These are phyloP conservation scores for Avena atlantica DNA, from an alignment of 176 grass and related monocot genomes.

Conservation along the genomic window DNA sequence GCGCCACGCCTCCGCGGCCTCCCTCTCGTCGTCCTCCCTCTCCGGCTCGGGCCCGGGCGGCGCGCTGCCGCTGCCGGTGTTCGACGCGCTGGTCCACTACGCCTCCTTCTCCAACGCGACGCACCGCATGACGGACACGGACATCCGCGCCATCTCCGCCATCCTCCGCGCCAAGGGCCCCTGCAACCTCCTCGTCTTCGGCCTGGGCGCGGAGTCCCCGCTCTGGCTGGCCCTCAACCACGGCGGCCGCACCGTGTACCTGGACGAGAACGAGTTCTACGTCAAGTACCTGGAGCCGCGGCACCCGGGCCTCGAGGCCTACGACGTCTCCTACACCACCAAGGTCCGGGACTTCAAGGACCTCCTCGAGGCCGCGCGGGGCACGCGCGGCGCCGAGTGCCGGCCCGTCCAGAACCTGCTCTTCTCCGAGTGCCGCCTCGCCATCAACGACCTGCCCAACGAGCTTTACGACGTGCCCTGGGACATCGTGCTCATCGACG, in stretches of 20 bases:
- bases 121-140: constrained; percentile 62
- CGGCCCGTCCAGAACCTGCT: constrained; percentile 87
- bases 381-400: constrained; percentile 55
- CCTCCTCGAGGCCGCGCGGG: constrained; percentile 54
- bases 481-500: constrained; percentile 81
- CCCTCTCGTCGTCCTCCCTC: background rate
- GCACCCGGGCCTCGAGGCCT: constrained; percentile 84
- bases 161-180: constrained; percentile 56
- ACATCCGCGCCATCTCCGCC: constrained; percentile 61
- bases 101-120: constrained; percentile 65
- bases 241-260: constrained; percentile 92
- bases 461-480: constrained; percentile 89
- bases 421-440: constrained; percentile 92
- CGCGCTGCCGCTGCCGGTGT: constrained; percentile 55
- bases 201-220: constrained; percentile 57
- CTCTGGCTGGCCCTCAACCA: constrained; percentile 90
- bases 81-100: constrained; percentile 76
- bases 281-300: constrained; percentile 79
- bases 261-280: constrained; percentile 99
- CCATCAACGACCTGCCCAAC: constrained; percentile 96
- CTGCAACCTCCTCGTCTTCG: constrained; percentile 80
- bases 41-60: background rate
- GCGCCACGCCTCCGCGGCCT: background rate
- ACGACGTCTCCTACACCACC: constrained; percentile 90
- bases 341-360: constrained; percentile 56